Conservation (phyloP, 2,329 filamentous ascomycete species). For the Clonostachys solani region DNA sequence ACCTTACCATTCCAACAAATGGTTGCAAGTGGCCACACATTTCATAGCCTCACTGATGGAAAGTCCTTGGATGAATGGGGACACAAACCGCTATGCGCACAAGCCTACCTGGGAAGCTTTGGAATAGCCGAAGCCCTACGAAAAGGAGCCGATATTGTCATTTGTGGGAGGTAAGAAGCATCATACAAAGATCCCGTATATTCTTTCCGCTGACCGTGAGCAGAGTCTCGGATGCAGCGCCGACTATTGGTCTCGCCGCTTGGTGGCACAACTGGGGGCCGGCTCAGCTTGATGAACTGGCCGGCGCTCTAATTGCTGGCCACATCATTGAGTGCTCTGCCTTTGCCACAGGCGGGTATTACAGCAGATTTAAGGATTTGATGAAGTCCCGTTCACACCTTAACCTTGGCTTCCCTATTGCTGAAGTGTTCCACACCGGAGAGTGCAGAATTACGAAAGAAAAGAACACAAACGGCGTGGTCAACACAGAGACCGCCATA, state of each 20-base stretch:
- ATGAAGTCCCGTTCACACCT: conserved; percentile 4
- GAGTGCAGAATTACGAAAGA: conserved; percentile 17
- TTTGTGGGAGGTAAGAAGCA: conserved; percentile 7
- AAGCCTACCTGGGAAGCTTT: conserved; percentile 29
- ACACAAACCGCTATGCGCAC: conserved; percentile 11
- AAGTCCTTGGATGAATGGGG: conserved; percentile 15
- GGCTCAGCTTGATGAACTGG: conserved; percentile 30
- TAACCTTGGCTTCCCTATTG: conserved; percentile 42
- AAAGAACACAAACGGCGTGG: conserved; percentile 10
- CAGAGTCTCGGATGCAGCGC: conserved; percentile 7
- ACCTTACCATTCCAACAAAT: conserved; percentile 8
- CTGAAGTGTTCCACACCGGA: conserved; percentile 40
- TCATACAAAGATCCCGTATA: too few relatives aligned
- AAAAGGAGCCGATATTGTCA: conserved; percentile 11
- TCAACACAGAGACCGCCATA: conserved; percentile 14
- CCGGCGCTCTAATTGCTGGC: conserved; percentile 11
- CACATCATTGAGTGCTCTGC: conserved; percentile 14
- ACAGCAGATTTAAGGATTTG: conserved; percentile 18
- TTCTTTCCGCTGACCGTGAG: too few relatives aligned
- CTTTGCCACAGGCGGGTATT: conserved; percentile 22
- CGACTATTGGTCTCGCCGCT: conserved; percentile 9
- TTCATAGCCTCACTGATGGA: conserved; percentile 12
- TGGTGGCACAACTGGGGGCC: conserved; percentile 12
- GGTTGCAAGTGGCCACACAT: conserved; percentile 14
- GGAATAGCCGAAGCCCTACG: conserved; percentile 5